Conservation (phyloP, 306 rosid species). For the Prosopis cineraria region DNA sequence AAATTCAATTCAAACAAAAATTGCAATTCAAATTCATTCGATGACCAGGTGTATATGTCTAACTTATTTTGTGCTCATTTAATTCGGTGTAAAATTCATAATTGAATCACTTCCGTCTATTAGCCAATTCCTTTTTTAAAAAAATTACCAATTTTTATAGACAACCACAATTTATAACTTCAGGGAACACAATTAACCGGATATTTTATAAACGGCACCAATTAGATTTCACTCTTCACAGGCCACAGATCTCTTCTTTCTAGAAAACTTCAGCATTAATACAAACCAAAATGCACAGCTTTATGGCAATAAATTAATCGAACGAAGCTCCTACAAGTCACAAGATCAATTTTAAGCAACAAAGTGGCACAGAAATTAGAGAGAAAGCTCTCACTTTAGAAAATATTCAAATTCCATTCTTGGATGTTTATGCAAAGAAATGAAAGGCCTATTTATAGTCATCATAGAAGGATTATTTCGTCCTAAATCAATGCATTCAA, state of each 20-base stretch:
- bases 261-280: background rate
- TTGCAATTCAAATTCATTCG: background rate
- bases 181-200: background rate
- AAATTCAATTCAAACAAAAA: background rate
- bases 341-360: conserved; percentile 1
- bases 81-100: background rate
- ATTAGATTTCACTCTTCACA: background rate
- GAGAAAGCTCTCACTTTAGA: too few relatives aligned
- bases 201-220: background rate
- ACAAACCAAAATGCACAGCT: background rate
- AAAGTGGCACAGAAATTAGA: too few relatives aligned
- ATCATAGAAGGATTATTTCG: too few relatives aligned
- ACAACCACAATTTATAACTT: background rate
- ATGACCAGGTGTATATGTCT: background rate
- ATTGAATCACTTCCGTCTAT: background rate
- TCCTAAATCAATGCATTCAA: too few relatives aligned
- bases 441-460: too few relatives aligned
- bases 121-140: background rate
- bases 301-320: background rate
- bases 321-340: conserved; percentile 16
- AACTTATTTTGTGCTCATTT: background rate
- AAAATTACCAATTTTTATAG: background rate
- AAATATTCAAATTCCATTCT: too few relatives aligned
- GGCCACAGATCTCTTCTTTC: background rate
- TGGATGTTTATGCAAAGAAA: too few relatives aligned